Conservation (phyloP, 495 filamentous ascomycete genomes). For the Tuber microsphaerosporum region DNA sequence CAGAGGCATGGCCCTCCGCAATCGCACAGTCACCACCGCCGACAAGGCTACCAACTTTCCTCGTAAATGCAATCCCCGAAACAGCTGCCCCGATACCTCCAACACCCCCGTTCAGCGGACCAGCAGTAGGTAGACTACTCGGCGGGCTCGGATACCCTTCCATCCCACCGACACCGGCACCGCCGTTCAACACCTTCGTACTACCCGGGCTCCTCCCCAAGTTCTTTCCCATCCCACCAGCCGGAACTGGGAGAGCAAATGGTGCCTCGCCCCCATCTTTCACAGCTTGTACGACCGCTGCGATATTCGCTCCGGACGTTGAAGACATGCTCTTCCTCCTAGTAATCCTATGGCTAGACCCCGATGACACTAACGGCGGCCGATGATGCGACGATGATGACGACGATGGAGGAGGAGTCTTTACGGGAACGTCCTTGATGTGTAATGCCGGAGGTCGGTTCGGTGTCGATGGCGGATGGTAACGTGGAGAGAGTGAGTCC, state of each 20-base stretch:
- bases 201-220: slow-evolving; percentile 31
- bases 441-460: slow-evolving; percentile 22
- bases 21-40: slow-evolving; percentile 53
- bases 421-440: slow-evolving; percentile 31
- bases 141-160: slow-evolving; percentile 39
- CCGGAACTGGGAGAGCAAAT: slow-evolving; percentile 23
- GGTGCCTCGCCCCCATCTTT: slow-evolving; percentile 50
- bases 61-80: slow-evolving; percentile 44
- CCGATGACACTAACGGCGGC: slow-evolving; percentile 64
- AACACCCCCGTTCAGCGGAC: slow-evolving; percentile 12
- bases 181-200: slow-evolving; percentile 16
- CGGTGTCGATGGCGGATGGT: slow-evolving; percentile 14
- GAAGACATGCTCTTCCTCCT: slow-evolving; percentile 90
- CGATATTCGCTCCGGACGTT: slow-evolving; percentile 63
- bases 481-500: slow-evolving; percentile 34
- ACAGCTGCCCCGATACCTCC: slow-evolving; percentile 13
- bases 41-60: slow-evolving; percentile 47
- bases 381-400: slow-evolving; percentile 34
- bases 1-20: slow-evolving; percentile 49
- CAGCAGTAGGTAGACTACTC: slow-evolving; percentile 36
- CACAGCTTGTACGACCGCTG: slow-evolving; percentile 66
- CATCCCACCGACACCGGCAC: slow-evolving; percentile 15
- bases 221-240: slow-evolving; percentile 9
- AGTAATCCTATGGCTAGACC: slow-evolving; percentile 74
- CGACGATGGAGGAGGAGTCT: slow-evolving; percentile 20